Conservation (phyloP, 73 alveolate genomes). For the Paramecium sonneborni region DNA sequence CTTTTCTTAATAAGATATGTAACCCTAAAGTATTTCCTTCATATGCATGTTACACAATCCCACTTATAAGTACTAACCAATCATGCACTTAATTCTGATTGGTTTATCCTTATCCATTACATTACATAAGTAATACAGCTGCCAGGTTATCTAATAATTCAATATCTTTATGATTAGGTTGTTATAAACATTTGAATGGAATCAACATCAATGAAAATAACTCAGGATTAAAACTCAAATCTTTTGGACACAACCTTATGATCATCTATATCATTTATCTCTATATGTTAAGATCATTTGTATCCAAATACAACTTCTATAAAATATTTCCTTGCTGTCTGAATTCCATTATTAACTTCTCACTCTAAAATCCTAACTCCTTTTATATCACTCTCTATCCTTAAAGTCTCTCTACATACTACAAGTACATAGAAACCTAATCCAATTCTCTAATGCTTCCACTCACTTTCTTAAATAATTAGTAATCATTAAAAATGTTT, state of each 20-base stretch:
- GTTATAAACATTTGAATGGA: not conserved
- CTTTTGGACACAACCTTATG: conserved; percentile 28
- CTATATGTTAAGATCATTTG: not conserved
- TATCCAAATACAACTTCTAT: not conserved
- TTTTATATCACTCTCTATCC: not conserved
- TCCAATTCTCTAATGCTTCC: not conserved
- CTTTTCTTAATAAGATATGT: not conserved
- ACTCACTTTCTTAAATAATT: not conserved
- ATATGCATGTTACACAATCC: not conserved
- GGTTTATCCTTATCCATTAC: not conserved
- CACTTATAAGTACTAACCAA: not conserved
- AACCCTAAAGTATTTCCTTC: conserved; percentile 14
- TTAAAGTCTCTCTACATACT: not conserved
- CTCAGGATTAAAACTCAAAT: conserved; percentile 41
- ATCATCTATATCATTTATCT: not conserved
- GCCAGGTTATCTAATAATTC: not conserved
- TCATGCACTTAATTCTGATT: conserved; percentile 16
- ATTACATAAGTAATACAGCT: not conserved
- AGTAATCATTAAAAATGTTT: not conserved
- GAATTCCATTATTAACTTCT: not conserved
- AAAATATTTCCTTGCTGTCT: not conserved
- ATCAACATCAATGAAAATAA: not conserved
- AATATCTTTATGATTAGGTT: not conserved
- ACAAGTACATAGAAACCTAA: not conserved
- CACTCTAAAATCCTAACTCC: not conserved